phyloP scores from a whole-genome alignment of 768 basidiomycete species.

The Sistotremastrum niveocremeum region DNA sequence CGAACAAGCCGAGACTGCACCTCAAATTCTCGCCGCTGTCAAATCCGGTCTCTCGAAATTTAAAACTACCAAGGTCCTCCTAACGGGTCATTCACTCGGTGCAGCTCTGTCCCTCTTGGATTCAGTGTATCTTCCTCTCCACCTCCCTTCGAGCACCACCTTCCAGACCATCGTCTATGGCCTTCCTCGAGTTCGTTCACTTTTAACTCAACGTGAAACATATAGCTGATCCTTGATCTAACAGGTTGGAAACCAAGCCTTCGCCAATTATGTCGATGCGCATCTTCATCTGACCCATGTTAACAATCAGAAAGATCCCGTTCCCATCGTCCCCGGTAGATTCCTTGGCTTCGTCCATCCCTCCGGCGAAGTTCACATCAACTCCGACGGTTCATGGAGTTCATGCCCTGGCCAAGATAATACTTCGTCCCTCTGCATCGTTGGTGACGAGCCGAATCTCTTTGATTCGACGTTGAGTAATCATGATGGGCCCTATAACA shows the following conservation, averaged over 20 bases:
- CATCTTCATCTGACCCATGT: slow-evolving; percentile 35
- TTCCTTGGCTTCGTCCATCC: slow-evolving; percentile 35
- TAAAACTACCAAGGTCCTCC: slow-evolving; percentile 12
- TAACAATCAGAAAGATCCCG: slow-evolving; percentile 33
- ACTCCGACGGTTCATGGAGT: slow-evolving; percentile 16
- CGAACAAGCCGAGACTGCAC: slow-evolving; percentile 28
- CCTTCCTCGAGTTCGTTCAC: slow-evolving; percentile 19
- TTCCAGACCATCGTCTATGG: slow-evolving; percentile 22
- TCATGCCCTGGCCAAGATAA: slow-evolving; percentile 15
- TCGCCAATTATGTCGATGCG: slow-evolving; percentile 42
- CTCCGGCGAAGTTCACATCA: slow-evolving; percentile 29
- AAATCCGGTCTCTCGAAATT: slow-evolving; percentile 11
- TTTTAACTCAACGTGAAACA: no score
- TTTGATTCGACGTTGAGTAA: slow-evolving; percentile 8
- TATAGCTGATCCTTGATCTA: not conserved
- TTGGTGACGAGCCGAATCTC: slow-evolving; percentile 13
- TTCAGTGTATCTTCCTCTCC: slow-evolving; percentile 26
- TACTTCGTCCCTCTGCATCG: slow-evolving; percentile 8
- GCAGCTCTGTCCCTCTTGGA: slow-evolving; percentile 27
- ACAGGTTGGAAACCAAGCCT: slow-evolving; percentile 44
- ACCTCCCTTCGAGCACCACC: slow-evolving; percentile 18
- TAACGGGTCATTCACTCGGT: slow-evolving; percentile 29
- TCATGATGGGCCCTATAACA: slow-evolving; percentile 2
- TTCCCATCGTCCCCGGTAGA: slow-evolving; percentile 22
- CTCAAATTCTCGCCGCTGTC: slow-evolving; percentile 17